phyloP scores from a whole-genome alignment of 73 alveolate genomes.

The Paramecium octaurelia region DNA sequence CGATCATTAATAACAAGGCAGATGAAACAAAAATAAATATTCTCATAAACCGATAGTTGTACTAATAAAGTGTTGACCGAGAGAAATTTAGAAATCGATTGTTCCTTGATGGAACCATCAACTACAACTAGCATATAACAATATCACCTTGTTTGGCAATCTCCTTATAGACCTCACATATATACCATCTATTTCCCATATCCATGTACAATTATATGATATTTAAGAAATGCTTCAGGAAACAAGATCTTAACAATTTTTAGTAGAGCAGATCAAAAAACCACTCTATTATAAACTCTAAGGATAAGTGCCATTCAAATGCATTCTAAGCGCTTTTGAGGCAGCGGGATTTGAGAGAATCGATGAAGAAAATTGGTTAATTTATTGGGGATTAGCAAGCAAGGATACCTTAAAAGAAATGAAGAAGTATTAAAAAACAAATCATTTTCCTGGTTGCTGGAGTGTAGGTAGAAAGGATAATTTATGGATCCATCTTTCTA shows the following conservation, averaged over 20 bases:
- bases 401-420: slow-evolving; percentile 64
- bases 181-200: slow-evolving; percentile 14
- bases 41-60: not conserved
- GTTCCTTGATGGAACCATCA: slow-evolving; percentile 2
- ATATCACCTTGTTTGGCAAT: slow-evolving; percentile 22
- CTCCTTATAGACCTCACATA: not conserved
- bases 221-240: not conserved
- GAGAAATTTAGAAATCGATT: not conserved
- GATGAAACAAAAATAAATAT: not conserved
- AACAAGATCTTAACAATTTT: not conserved
- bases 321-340: slow-evolving; percentile 70
- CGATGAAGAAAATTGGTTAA: slow-evolving; percentile 65
- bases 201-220: not conserved
- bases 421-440: slow-evolving; percentile 77
- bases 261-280: slow-evolving; percentile 5
- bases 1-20: not conserved
- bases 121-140: not conserved
- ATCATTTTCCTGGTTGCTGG: slow-evolving; percentile 91
- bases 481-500: slow-evolving; percentile 77
- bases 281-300: not conserved
- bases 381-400: slow-evolving; percentile 77
- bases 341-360: slow-evolving; percentile 72
- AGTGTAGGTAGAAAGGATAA: slow-evolving; percentile 91
- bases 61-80: not conserved
- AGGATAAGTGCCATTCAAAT: slow-evolving; percentile 64